phyloP scores from a whole-genome alignment of 2,329 filamentous ascomycete genomes.

The Phialemonium atrogriseum region DNA sequence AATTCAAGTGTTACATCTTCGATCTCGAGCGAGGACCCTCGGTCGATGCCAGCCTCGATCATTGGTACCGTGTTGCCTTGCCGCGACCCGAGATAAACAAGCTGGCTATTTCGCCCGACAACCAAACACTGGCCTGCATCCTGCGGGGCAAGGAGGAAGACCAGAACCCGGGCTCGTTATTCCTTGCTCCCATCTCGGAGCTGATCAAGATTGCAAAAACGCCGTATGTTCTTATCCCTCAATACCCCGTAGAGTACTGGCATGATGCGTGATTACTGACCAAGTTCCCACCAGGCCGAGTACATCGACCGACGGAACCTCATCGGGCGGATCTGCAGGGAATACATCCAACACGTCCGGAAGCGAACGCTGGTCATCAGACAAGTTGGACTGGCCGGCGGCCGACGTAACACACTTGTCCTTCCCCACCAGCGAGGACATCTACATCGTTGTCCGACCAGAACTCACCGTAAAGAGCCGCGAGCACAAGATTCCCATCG shows the following conservation, averaged over 20 bases:
- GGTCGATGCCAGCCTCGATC: conserved; percentile 10
- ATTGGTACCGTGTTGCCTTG: conserved; percentile 9
- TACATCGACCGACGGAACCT: conserved; percentile 1
- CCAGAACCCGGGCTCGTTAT: conserved; percentile 6
- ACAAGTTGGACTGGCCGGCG: conserved; percentile 13
- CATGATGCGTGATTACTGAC: no score
- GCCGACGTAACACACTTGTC: conserved; percentile 12
- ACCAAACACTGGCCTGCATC: conserved; percentile 13
- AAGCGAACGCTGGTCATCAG: conserved; percentile 2
- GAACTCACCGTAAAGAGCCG: conserved; percentile 11
- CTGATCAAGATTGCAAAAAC: conserved; percentile 4
- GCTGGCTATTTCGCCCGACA: conserved; percentile 12
- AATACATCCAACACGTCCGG: no score
- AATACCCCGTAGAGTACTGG: no score
- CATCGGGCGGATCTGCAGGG: neutral
- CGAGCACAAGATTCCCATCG: conserved; percentile 15
- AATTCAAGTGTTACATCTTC: conserved; percentile 14
- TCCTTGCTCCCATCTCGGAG: conserved; percentile 4
- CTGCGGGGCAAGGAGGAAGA: conserved; percentile 12
- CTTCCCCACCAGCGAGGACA: conserved; percentile 8
- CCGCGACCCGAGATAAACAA: conserved; percentile 10
- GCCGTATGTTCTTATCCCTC: no score
- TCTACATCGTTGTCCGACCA: conserved; percentile 13
- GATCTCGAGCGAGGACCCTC: conserved; percentile 11
- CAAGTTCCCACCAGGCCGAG: conserved; percentile 1